Evolutionary conservation across 202 grass and related monocot genomes (phyloP), one percentile per base, ranked within the genome.

Genomic region (Tripidium arundinaceum): DNA sequence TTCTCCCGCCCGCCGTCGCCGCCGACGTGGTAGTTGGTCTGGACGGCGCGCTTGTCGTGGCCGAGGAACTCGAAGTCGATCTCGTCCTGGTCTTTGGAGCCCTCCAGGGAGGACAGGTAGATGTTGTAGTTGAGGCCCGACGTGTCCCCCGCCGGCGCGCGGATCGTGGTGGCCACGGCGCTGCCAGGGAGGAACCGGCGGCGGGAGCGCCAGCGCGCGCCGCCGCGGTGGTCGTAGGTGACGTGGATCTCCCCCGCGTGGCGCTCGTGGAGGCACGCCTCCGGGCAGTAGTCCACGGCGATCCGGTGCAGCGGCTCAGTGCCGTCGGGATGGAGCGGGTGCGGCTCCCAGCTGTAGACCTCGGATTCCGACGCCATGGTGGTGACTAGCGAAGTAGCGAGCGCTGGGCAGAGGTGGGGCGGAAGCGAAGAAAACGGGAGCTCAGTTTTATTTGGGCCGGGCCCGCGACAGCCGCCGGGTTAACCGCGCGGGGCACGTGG

Each of bases 41-140:
- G 90, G 37, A 90, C 74, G 22, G 83, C 81, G 37, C 86, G 18
- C 70, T 92, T 92, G 68, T 92, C 80, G 72, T 66, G 58, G 83
- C 93, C 93, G 42, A 96, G 85, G 80, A 96, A 90, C 87, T 92
- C 93, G 63, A 96, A 92, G 77, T 96, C 87, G 77, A 96, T 92
- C 87, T 96, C 93, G 86, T 96, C 93, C 85, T 74, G 68, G 59
- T 85, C 83, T 6, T 19, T 5, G 85, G 67, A 79, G 18, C 87
- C 72, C 64, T 96, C 90, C 29, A 92, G 77, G 18, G 90, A 90
- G 41, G 90, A 96, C 34, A 92, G 87, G 83, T 96, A 92, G 68
- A 92, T 78, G 72, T 96, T 96, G 83, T 87, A 92, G 81, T 96
- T 96, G 59, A 92, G 83, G 1, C 90, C 87, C 16, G 79, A 58